Base-by-base conservation (phyloP, 164 flowering plant genomes). In the Euptelea pleiosperma region DNA sequence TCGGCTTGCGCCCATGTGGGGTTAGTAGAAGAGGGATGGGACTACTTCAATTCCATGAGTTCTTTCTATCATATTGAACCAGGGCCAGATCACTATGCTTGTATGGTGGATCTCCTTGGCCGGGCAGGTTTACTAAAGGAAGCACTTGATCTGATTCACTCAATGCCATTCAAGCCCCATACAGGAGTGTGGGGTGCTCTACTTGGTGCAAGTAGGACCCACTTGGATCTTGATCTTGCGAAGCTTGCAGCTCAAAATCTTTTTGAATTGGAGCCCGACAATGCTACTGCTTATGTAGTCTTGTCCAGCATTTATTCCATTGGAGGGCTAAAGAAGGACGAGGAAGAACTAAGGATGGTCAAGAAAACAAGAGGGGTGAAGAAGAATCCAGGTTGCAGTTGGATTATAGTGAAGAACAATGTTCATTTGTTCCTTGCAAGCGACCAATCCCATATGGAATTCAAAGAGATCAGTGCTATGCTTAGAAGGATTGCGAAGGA, bases 71-170 rank as follows among this genome's bases (percentile, higher is more conserved):
- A 29, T 8, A 58, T 57, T 43, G 42, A 50, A 14, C 62, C 62
- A 30, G 47, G 51, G 21, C 47, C 56, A 8, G 62, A 64, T 29
- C 68, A 64, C 51, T 57, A 64, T 51, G 51, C 58, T 49, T 64
- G 62, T 51, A 64, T 64, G 61, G 68, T 64, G 22, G 68, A 64
- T 57, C 57, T 64, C 30, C 41, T 64, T 16, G 68, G 68, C 4
- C 62, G 68, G 8, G 61, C 57, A 22, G 68, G 68, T 9, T 21
- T 29, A n/a, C 39, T 64, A 22, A 45, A 37, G 45, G 68, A 64
- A 36, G 68, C 68, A 49, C 47, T 40, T 39, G 51, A 64, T 40
- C 50, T 64, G 11, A 50, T 64, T 10, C 25, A 51, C 49, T 49
- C 49, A 6, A 64, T 64, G 68, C 52, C 68, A 15, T 12, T 53